phyloP scores from a whole-genome alignment of 139 green algal species.

The Mesotaenium endlicherianum region DNA sequence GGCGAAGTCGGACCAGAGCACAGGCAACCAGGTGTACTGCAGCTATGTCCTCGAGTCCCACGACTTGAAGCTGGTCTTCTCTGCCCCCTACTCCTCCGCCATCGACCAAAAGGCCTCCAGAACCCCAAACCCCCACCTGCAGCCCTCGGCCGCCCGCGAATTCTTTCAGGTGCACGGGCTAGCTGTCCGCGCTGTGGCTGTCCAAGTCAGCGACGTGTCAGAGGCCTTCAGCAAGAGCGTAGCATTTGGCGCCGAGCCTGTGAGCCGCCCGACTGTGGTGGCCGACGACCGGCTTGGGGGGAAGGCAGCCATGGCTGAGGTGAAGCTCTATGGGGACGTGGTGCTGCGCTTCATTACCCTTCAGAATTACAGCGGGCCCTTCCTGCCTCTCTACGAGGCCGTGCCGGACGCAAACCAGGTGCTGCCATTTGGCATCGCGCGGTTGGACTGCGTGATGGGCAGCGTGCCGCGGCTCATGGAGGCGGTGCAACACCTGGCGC shows the following conservation, averaged over 20 bases:
- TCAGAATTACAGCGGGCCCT: slow-evolving; percentile 61
- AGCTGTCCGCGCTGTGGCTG: slow-evolving; percentile 78
- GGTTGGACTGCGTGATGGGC: slow-evolving; percentile 92
- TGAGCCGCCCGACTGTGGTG: slow-evolving; percentile 63
- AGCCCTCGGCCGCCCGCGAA: slow-evolving; percentile 8
- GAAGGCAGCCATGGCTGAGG: slow-evolving; percentile 65
- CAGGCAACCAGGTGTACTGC: slow-evolving; percentile 76
- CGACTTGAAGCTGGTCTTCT: slow-evolving; percentile 89
- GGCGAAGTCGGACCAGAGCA: slow-evolving; percentile 83
- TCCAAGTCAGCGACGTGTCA: slow-evolving; percentile 78
- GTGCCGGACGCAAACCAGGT: slow-evolving; percentile 35
- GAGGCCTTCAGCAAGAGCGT: slow-evolving; percentile 68
- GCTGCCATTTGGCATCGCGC: slow-evolving; percentile 69
- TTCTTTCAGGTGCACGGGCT: slow-evolving; percentile 85
- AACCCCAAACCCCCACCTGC: background rate
- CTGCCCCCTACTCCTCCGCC: slow-evolving; percentile 84
- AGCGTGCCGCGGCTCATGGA: slow-evolving; percentile 81
- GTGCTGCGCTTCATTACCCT: slow-evolving; percentile 74
- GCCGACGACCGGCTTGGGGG: background rate
- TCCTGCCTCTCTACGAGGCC: slow-evolving; percentile 68
- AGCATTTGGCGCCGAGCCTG: slow-evolving; percentile 65
- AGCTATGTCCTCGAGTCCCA: slow-evolving; percentile 77
- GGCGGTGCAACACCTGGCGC: slow-evolving; percentile 76
- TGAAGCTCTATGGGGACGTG: slow-evolving; percentile 90
- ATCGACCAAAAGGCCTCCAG: background rate